Base-by-base conservation (phyloP, 768 basidiomycete genomes). In the Termitomyces sp. region DNA sequence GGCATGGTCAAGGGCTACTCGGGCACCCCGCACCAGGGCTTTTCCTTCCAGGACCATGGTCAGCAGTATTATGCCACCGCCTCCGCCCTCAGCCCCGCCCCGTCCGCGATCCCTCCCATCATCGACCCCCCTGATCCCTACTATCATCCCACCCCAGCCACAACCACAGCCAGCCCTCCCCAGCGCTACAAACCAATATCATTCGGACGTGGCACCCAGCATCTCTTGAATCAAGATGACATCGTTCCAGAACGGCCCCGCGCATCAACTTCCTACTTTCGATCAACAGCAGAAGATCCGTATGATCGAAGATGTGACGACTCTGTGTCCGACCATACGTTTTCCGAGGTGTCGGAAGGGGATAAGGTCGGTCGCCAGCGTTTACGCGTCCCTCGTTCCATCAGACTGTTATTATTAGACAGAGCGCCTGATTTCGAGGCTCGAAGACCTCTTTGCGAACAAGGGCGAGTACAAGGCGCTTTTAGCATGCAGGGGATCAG, bases 1-100 rank as follows among this genome's bases (percentile, higher is more conserved):
- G 57, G 57, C 4, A 58, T 58, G 57, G 57, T 58, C 29, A 58
- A 58, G 22, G 57, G 49, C 10, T 58, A 54, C 36, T 58, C 57
- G 26, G 57, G 57, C 7, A 22, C 57, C 5, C 28, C 52, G 9
- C 57, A 54, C 24, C 57, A 58, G 20, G 37, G 47, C 33, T 56
- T 56, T 22, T 56, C 45, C 5, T 56, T 56, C 20, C 55, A 49
- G 12, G 47, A 56, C 20, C 41, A 51, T 16, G 56, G 41, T 6
- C 56, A 51, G 33, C 56, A 57, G 33, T 57, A 57, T 46, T 52
- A 44, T 34, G 24, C 50, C 4, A n/a, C n/a, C n/a, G n/a, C n/a
- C n/a, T n/a, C n/a, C n/a, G n/a, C n/a, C n/a, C n/a, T n/a, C n/a
- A n/a, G 1, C 37, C 36, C 51, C 51, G 12, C 16, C 36, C 15